Conservation (phyloP, 140 eudicot genomes). For the Ambrosia hybrid region DNA sequence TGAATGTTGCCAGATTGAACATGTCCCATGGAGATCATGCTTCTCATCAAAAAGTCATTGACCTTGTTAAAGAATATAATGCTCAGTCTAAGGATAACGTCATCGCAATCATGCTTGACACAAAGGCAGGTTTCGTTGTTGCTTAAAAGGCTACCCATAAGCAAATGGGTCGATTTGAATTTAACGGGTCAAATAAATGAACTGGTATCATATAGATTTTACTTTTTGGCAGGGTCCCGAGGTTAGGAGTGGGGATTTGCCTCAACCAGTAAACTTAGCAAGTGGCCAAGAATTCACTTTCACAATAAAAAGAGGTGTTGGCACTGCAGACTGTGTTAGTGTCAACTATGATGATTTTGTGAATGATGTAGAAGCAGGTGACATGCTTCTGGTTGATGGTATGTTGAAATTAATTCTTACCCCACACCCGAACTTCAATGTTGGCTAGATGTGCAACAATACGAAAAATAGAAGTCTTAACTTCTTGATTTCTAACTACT, state of each 20-base stretch:
- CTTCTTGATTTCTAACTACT: not conserved
- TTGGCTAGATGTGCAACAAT: not conserved
- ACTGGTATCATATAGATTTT: not conserved
- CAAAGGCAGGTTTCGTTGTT: conserved; percentile 56
- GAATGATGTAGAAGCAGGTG: conserved; percentile 93
- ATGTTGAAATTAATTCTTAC: conserved; percentile 17
- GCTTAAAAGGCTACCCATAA: not conserved
- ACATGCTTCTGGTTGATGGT: conserved; percentile 99
- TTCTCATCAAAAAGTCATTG: conserved; percentile 93
- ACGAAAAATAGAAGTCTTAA: not conserved
- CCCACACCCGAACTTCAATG: not conserved
- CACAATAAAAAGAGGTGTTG: conserved; percentile 92
- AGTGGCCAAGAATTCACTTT: conserved; percentile 90
- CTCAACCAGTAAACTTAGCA: conserved; percentile 71
- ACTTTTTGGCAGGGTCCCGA: conserved; percentile 73
- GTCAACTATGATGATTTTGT: conserved; percentile 97
- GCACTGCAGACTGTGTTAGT: conserved; percentile 86
- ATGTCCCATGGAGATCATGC: conserved; percentile 99
- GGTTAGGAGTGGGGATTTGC: conserved; percentile 96
- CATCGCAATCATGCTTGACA: conserved; percentile 98
- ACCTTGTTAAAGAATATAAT: conserved; percentile 91
- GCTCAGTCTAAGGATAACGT: conserved; percentile 87
- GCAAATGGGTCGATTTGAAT: not conserved
- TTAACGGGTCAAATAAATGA: not conserved
- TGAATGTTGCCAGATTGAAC: conserved; percentile 96